Evolutionary conservation across 805 yeast species (phyloP).

Genomic region (Vanderwaltozyma verrucispora): DNA sequence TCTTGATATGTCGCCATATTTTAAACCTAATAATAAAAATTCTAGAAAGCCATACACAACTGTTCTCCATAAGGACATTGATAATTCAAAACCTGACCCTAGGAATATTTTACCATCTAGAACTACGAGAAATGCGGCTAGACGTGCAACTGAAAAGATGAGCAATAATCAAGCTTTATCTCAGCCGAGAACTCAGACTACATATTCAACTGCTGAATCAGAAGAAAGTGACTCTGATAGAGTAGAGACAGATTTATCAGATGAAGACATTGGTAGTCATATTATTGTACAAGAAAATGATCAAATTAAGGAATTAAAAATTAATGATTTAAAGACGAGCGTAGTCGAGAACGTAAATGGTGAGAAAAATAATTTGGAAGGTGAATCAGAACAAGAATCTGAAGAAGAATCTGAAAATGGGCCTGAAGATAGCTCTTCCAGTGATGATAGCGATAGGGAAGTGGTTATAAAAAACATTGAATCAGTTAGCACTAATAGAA

Average conservation of each 20-base stretch:
- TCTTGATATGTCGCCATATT: conserved; percentile 13
- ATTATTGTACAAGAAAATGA: conserved; percentile 5
- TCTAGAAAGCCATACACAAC: conserved; percentile 23
- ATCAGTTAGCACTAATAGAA: neutral
- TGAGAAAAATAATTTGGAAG: neutral
- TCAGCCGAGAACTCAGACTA: no score
- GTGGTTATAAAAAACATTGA: neutral
- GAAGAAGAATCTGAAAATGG: conserved; percentile 9
- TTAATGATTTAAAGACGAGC: conserved; percentile 15
- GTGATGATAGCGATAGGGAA: neutral
- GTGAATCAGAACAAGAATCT: neutral
- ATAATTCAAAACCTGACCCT: conserved; percentile 24
- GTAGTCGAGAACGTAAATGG: conserved; percentile 1
- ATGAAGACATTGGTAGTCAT: conserved; percentile 6
- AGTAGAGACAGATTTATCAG: conserved; percentile 11
- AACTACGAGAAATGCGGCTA: conserved; percentile 24
- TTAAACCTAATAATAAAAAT: conserved; percentile 8
- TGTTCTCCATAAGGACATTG: conserved; percentile 20
- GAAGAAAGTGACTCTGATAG: conserved; percentile 10
- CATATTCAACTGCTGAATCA: neutral
- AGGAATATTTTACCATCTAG: conserved; percentile 23
- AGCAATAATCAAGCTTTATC: no score
- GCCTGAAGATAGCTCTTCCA: conserved; percentile 1
- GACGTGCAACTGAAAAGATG: conserved; percentile 21
- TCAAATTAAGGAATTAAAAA: conserved; percentile 9